These are phyloP conservation scores for Saccharomycopsis javanensis DNA, from an alignment of 805 yeast species.

Conservation along the genomic window DNA sequence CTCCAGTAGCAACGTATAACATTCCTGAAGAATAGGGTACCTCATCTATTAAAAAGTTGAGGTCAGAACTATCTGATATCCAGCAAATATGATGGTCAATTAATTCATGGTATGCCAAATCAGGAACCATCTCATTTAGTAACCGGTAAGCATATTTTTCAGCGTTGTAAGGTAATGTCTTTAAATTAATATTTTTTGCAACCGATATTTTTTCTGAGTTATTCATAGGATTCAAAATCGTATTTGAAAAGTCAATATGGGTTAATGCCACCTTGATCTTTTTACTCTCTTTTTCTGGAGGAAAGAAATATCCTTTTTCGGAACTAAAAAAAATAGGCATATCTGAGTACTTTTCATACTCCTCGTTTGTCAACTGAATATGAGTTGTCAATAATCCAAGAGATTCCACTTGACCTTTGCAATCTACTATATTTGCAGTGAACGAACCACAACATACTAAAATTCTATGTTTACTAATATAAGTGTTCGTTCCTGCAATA, in stretches of 20 bases:
- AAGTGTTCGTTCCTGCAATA: slow-evolving; percentile 4
- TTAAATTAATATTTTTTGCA: slow-evolving; percentile 2
- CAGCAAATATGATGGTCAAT: slow-evolving; percentile 31
- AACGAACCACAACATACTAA: slow-evolving; percentile 27
- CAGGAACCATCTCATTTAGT: slow-evolving; percentile 31
- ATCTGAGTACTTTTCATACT: slow-evolving; percentile 28
- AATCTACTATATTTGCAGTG: slow-evolving; percentile 24
- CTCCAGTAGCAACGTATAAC: slow-evolving; percentile 37
- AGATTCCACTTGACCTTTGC: slow-evolving; percentile 27
- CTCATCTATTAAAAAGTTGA: slow-evolving; percentile 33
- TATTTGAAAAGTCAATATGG: slow-evolving; percentile 25
- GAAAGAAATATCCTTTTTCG: slow-evolving; percentile 37
- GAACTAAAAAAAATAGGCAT: slow-evolving; percentile 37
- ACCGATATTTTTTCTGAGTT: slow-evolving; percentile 1
- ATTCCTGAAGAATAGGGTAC: slow-evolving; percentile 24
- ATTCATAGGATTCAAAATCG: slow-evolving; percentile 20
- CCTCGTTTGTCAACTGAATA: slow-evolving; percentile 28
- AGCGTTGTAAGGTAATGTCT: not conserved
- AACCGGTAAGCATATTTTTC: slow-evolving; percentile 20
- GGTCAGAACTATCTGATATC: slow-evolving; percentile 34
- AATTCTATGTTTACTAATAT: slow-evolving; percentile 26
- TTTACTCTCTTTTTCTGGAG: slow-evolving; percentile 33
- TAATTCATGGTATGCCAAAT: slow-evolving; percentile 29
- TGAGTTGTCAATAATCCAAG: slow-evolving; percentile 33
- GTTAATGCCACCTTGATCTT: slow-evolving; percentile 29